Evolutionary conservation across 805 yeast genomes (phyloP), one percentile per base, ranked within the genome.

Genomic region (Huiozyma sinensis): DNA sequence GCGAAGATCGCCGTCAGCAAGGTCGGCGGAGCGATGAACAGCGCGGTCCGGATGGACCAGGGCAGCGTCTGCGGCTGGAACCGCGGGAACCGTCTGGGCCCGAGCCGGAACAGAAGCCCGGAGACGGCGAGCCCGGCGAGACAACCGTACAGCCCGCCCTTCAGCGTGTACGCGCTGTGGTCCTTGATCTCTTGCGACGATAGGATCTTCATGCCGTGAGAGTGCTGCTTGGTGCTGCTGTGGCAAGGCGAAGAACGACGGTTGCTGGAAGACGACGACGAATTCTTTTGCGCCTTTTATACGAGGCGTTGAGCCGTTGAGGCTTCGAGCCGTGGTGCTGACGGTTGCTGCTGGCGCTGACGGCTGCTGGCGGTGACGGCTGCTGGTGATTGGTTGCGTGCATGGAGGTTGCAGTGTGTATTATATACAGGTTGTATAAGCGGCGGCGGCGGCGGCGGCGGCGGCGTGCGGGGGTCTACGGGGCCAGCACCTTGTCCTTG

Each of bases 21-120:
- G 2, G 82, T 73, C 31, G 84, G 81, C 10, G 95, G 94, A 33
- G 77, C 72, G 45, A 81, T 75, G 52, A 76, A 76, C 43, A 79
- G 61, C 6, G 86, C 85, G 2, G 90, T 78, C 50, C 73, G 71
- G 48, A 79, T 67, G 10, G 77, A 69, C 70, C 72, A 77, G n/a
- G 81, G 70, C 50, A 75, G 52, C 32, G 58, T 64, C 35, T 52
- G 50, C 24, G 66, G 66, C 32, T 60, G 54, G 53, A 74, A 65
- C 7, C 64, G 53, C 28, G 80, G 79, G 50, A 53, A 75, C 45
- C 63, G 63, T 47, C 65, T 65, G 6, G 74, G 75, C 31, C 77
- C 78, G 28, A 69, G 54, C 40, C 72, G 73, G 54, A 71, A 76
- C 40, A 79, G 60, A 10, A 77, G 77, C 11, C 67, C 65, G 3